A percentile compares a stretch with the other conserved stretches of the same genome.
phyloP scores from a whole-genome alignment of 2,329 filamentous ascomycete species.

The Fusarium mangiferae region DNA sequence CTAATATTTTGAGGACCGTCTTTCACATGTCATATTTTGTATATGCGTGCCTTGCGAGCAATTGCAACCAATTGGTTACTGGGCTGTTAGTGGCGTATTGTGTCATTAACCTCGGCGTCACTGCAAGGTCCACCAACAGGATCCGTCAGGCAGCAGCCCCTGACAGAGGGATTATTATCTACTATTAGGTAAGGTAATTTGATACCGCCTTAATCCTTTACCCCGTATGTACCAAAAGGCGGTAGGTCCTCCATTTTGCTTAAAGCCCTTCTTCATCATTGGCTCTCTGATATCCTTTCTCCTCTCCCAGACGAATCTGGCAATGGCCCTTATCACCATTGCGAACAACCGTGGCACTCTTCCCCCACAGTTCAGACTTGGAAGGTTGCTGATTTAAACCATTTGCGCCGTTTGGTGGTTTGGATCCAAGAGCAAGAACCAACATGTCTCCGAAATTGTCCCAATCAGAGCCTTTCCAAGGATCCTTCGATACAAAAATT shows the following conservation, averaged over 20 bases:
- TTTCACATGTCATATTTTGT: no score
- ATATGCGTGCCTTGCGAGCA: no score
- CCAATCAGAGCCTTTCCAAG: neutral
- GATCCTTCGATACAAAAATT: accelerated
- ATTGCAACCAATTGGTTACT: no score
- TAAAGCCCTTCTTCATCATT: neutral
- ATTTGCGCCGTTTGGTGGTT: accelerated
- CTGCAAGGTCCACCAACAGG: no score
- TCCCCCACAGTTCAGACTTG: neutral
- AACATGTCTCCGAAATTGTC: neutral
- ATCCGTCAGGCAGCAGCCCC: no score
- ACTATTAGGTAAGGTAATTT: no score
- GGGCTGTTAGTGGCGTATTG: no score
- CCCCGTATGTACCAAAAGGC: no score
- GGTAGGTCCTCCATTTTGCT: neutral
- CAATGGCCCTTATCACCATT: accelerated
- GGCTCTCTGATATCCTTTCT: neutral
- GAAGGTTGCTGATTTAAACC: accelerated
- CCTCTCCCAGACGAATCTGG: neutral
- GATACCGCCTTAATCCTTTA: no score
- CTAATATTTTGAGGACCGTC: no score
- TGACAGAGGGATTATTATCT: no score
- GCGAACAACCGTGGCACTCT: accelerated
- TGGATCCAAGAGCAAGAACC: neutral
- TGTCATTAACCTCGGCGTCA: no score